Conservation (phyloP, 2,329 filamentous ascomycete species). For the Colletotrichum lupini region DNA sequence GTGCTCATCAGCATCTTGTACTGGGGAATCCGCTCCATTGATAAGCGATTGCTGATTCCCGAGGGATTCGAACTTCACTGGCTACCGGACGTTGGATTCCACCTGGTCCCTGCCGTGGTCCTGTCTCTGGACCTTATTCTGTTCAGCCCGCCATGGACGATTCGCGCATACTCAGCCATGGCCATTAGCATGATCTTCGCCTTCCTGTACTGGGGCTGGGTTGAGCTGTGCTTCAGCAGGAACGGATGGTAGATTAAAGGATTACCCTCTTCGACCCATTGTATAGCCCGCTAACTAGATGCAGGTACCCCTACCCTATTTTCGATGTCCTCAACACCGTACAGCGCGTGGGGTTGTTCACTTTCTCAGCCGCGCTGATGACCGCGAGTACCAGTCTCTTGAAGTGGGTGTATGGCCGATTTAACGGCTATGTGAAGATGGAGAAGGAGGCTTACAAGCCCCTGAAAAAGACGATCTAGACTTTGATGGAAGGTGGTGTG, state of each 20-base stretch:
- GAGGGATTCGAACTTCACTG: conserved; percentile 66
- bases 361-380: conserved; percentile 76
- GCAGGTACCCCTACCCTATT: conserved; percentile 87
- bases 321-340: conserved; percentile 75
- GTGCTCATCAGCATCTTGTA: conserved; percentile 78
- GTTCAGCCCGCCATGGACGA: conserved; percentile 78
- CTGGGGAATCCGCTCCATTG: conserved; percentile 73
- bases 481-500: not conserved
- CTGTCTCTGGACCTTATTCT: conserved; percentile 74
- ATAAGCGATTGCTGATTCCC: conserved; percentile 63
- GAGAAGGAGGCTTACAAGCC: conserved; percentile 49
- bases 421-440: conserved; percentile 68
- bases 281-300: conserved; percentile 40
- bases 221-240: conserved; percentile 75
- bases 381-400: conserved; percentile 74
- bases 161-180: conserved; percentile 69
- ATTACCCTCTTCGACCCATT: not conserved
- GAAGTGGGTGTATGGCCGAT: conserved; percentile 74
- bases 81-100: conserved; percentile 71
- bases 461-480: conserved; percentile 40
- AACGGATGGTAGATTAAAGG: conserved; percentile 69
- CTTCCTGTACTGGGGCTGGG: conserved; percentile 80
- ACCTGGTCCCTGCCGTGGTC: conserved; percentile 73
- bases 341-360: conserved; percentile 77
- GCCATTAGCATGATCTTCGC: conserved; percentile 68